Conservation (phyloP, 1,139 yeast genomes). For the Waltiozyma sp. region DNA sequence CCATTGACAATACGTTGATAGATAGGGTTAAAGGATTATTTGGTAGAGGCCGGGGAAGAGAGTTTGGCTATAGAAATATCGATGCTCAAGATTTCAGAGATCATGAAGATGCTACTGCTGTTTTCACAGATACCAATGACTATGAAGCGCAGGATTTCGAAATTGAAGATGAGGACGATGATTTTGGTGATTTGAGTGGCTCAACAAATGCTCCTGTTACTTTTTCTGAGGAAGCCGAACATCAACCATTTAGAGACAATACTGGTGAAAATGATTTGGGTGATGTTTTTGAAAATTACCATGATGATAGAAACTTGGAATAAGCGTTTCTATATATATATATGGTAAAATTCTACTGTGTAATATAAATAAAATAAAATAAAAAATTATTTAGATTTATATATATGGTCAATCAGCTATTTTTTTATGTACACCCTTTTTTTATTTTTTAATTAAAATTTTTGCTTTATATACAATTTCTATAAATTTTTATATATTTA, state of each 20-base stretch:
- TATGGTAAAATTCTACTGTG: not conserved
- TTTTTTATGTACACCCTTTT: no score
- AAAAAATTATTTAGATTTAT: no score
- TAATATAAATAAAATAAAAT: no score
- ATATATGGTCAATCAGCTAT: no score
- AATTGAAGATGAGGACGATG: conserved; percentile 16
- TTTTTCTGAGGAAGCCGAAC: not conserved
- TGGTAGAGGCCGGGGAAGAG: conserved; percentile 10
- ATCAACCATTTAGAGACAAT: not conserved
- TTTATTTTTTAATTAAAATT: no score
- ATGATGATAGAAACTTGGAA: not conserved
- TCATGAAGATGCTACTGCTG: conserved; percentile 15
- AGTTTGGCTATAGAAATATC: conserved; percentile 15
- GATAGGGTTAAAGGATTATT: conserved; percentile 20
- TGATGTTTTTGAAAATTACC: not conserved
- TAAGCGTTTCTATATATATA: not conserved
- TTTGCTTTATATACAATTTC: not conserved
- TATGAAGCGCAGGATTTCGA: conserved; percentile 11
- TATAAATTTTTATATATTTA: no score
- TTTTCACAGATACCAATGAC: conserved; percentile 9
- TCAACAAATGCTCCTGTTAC: not conserved
- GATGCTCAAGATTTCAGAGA: conserved; percentile 13
- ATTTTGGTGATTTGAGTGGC: conserved; percentile 1
- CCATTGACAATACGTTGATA: conserved; percentile 28
- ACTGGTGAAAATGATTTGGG: not conserved